Percentiles rank a stretch among this genome's conserved stretches.
These are phyloP conservation scores for Oxyria digyna DNA, from an alignment of 148 eudicot species.

Conservation along the genomic window DNA sequence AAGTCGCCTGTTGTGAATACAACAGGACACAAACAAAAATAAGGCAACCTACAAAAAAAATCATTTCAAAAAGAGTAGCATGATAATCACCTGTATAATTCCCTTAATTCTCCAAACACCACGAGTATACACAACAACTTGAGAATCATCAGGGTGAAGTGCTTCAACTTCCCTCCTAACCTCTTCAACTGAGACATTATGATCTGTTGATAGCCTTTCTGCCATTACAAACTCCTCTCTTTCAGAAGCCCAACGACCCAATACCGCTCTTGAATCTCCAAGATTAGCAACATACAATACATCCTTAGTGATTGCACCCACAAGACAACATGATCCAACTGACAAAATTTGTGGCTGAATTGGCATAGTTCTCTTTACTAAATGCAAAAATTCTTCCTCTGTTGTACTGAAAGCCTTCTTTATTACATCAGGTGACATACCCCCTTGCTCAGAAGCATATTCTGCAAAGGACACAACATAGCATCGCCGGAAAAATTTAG, in stretches of 20 bases:
- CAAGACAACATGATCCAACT: constrained; percentile 52
- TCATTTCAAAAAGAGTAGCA: neutral
- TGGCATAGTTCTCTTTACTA: constrained; percentile 24
- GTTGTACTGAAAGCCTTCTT: constrained; percentile 50
- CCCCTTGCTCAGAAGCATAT: constrained; percentile 31
- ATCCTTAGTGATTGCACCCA: constrained; percentile 46
- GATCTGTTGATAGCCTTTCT: constrained; percentile 44
- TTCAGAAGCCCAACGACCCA: constrained; percentile 26
- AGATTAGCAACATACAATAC: constrained; percentile 49
- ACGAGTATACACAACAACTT: constrained; percentile 30
- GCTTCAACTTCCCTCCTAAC: constrained; percentile 50
- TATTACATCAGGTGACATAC: constrained; percentile 33
- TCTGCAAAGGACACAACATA: constrained; percentile 13
- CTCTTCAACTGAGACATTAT: constrained; percentile 42
- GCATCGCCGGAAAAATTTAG: neutral
- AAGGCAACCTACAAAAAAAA: neutral
- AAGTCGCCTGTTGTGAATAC: neutral
- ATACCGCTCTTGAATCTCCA: constrained; percentile 61
- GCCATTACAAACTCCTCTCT: constrained; percentile 24
- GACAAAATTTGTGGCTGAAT: constrained; percentile 29
- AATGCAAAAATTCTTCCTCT: constrained; percentile 32
- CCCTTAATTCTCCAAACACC: constrained; percentile 68
- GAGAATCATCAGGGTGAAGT: constrained; percentile 50
- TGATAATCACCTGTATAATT: constrained; percentile 40
- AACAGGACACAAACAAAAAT: neutral